Evolutionary conservation across 2,329 filamentous ascomycete genomes (phyloP).

Genomic region (Samsoniella hepiali): DNA sequence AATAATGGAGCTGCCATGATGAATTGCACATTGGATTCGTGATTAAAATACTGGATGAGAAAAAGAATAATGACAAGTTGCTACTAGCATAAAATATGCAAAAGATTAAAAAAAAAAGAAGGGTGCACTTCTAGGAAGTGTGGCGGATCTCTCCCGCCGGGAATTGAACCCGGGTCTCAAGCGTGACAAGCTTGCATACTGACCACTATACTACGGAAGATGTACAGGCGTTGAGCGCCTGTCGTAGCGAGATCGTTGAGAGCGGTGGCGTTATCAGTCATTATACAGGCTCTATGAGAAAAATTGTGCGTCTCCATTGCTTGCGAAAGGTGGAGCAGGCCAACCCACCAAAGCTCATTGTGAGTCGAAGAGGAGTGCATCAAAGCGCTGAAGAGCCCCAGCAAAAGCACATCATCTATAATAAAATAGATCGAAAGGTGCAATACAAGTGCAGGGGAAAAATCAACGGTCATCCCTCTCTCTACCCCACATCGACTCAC

Average conservation of each 20-base stretch:
- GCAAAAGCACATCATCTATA: too few species aligned
- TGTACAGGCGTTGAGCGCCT: slow-evolving; percentile 18
- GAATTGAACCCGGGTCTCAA: slow-evolving; percentile 26
- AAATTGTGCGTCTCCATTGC: not conserved
- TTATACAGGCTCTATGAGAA: slow-evolving; percentile 10
- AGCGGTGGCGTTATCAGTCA: not conserved
- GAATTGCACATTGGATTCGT: not conserved
- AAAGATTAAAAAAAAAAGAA: slow-evolving; percentile 8
- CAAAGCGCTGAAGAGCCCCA: not conserved
- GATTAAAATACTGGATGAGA: not conserved
- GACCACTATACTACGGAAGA: slow-evolving; percentile 26
- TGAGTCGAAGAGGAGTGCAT: not conserved
- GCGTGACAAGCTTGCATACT: slow-evolving; percentile 26
- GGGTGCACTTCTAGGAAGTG: slow-evolving; percentile 9
- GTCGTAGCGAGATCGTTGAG: slow-evolving; percentile 23
- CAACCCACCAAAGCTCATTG: not conserved
- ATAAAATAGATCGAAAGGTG: not conserved
- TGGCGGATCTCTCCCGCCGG: slow-evolving; percentile 24
- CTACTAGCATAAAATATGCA: not conserved
- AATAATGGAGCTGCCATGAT: not conserved
- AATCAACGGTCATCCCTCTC: not conserved
- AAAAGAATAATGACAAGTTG: not conserved
- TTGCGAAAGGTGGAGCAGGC: not conserved
- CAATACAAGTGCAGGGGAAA: not conserved
- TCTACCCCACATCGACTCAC: slow-evolving; percentile 9